Percentiles rank a stretch among this genome's conserved stretches.
Conservation (phyloP, 2,329 filamentous ascomycete species). For the Microsporum canis region DNA sequence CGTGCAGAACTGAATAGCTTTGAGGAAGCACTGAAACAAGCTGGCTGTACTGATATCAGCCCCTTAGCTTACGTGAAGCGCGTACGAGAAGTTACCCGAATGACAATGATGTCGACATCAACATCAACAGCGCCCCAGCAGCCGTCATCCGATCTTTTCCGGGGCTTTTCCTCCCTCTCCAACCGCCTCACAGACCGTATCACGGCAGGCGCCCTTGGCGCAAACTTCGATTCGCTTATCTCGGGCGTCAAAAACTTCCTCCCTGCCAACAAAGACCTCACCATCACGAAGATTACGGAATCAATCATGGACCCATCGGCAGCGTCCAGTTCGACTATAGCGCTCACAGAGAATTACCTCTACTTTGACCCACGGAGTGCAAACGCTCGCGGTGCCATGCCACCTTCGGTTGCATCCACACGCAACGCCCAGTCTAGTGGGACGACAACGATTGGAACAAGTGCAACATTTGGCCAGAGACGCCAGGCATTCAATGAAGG, state of each 20-base stretch:
- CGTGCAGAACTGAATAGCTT: constrained; percentile 75
- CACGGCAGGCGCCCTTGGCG: constrained; percentile 74
- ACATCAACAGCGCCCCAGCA: constrained; percentile 51
- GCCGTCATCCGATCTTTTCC: constrained; percentile 61
- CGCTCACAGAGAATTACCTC: constrained; percentile 90
- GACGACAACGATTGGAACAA: constrained; percentile 51
- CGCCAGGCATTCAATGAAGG: constrained; percentile 82
- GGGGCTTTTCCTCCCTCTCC: constrained; percentile 83
- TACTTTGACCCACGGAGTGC: constrained; percentile 94
- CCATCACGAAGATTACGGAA: constrained; percentile 94
- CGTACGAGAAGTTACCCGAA: constrained; percentile 87
- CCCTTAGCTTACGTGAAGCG: constrained; percentile 78
- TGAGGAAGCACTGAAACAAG: constrained; percentile 66
- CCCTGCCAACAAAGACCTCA: constrained; percentile 90
- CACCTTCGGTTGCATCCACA: constrained; percentile 53
- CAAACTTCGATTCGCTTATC: constrained; percentile 88
- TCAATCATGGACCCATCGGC: constrained; percentile 93
- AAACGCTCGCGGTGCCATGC: constrained; percentile 84
- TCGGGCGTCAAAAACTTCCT: constrained; percentile 96
- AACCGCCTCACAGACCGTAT: constrained; percentile 87
- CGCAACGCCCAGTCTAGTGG: constrained; percentile 37
- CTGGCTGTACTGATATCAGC: constrained; percentile 60
- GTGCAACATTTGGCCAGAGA: constrained; percentile 80
- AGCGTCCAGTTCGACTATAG: constrained; percentile 81
- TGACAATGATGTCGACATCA: constrained; percentile 93